These are phyloP conservation scores for Cercospora brassicicola DNA, from an alignment of 2,329 filamentous ascomycete species.

Conservation along the genomic window DNA sequence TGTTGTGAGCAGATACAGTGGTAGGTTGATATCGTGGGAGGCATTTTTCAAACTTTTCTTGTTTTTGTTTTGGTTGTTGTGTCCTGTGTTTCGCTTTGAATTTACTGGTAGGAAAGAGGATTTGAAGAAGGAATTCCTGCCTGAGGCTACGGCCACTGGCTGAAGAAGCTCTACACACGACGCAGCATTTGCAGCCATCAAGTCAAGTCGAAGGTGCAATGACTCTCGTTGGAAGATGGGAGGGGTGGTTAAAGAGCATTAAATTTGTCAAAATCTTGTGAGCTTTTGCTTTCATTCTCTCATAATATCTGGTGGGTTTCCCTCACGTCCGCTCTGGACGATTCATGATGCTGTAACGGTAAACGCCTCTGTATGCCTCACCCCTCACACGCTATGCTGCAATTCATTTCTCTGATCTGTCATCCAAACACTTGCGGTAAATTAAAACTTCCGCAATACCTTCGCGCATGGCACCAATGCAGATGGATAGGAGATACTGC, in stretches of 20 bases:
- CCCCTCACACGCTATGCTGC: not conserved
- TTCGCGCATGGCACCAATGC: not conserved
- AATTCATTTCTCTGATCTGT: not conserved
- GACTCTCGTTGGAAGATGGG: not conserved
- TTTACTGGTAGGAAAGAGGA: not conserved
- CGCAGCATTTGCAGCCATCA: not conserved
- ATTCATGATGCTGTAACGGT: not conserved
- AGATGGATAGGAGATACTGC: not conserved
- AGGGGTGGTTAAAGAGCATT: not conserved
- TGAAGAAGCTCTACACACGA: not conserved
- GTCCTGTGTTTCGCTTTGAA: not conserved
- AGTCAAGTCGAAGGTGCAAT: not conserved
- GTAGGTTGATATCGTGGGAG: constrained; percentile 45
- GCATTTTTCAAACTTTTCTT: not conserved
- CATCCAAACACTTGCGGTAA: not conserved
- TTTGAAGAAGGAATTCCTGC: not conserved
- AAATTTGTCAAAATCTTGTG: not conserved
- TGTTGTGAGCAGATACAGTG: constrained; percentile 68
- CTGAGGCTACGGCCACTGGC: not conserved
- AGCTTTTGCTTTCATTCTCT: not conserved
- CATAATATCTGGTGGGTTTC: not conserved
- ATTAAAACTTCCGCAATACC: not conserved
- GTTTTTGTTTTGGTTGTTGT: not conserved
- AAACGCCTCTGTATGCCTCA: not conserved
- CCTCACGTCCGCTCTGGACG: not conserved